A percentile compares a stretch with the other conserved stretches of the same genome.
These are phyloP conservation scores for Rhodotorula toruloides DNA, from an alignment of 768 basidiomycete species.

Conservation along the genomic window DNA sequence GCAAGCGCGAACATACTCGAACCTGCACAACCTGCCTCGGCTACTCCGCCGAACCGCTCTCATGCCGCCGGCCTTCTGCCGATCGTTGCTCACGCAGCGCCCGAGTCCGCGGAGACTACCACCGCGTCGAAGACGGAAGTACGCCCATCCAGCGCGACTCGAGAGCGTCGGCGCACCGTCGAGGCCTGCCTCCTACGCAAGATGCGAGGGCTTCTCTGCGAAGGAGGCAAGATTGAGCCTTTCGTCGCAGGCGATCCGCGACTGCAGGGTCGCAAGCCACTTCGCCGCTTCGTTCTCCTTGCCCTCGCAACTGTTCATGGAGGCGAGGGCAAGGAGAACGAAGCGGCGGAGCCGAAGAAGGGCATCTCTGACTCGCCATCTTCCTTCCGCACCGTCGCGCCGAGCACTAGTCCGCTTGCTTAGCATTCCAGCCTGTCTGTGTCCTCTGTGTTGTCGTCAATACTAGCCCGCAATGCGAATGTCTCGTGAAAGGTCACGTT, in stretches of 20 bases:
- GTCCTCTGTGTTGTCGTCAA: background rate
- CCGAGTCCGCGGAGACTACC: too few relatives aligned
- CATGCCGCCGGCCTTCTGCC: too few relatives aligned
- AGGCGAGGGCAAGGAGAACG: background rate
- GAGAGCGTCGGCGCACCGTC: background rate
- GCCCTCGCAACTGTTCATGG: background rate
- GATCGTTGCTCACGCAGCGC: too few relatives aligned
- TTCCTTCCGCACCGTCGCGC: conserved; percentile 11
- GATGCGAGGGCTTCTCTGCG: background rate
- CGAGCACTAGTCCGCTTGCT: background rate
- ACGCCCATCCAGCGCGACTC: too few relatives aligned
- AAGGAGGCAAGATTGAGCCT: background rate
- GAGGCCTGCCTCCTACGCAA: background rate
- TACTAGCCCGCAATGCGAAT: too few relatives aligned
- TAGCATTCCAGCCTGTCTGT: background rate
- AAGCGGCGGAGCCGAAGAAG: background rate
- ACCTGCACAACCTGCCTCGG: too few relatives aligned
- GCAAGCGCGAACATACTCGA: too few relatives aligned
- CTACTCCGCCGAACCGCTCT: too few relatives aligned
- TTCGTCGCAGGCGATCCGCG: background rate
- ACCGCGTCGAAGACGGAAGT: too few relatives aligned
- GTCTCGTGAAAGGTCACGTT: too few relatives aligned
- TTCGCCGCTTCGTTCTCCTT: background rate
- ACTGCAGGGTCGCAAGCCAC: background rate
- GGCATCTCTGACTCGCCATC: background rate